phyloP scores from a whole-genome alignment of 108 stramenopile genomes.

The Poteriospumella lacustris region DNA sequence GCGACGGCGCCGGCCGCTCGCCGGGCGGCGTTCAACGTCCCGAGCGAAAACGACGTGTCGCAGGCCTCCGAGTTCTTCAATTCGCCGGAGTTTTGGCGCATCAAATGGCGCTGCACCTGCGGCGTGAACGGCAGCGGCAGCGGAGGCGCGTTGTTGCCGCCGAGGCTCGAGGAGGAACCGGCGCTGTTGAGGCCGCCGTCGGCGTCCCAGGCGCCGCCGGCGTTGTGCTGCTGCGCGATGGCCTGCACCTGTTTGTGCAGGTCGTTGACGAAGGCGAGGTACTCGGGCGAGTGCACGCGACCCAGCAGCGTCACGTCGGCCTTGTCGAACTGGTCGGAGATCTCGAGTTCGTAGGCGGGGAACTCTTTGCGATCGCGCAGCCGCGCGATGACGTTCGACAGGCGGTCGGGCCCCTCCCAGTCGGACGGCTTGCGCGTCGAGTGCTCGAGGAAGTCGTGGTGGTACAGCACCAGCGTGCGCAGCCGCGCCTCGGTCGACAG shows the following conservation, averaged over 20 bases:
- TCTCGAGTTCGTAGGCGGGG: constrained; percentile 60
- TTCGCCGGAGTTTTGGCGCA: constrained; percentile 10
- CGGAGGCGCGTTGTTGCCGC: neutral
- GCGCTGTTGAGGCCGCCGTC: neutral
- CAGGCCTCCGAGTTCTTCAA: constrained; percentile 63
- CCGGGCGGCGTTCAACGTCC: constrained; percentile 75
- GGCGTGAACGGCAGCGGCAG: constrained; percentile 53
- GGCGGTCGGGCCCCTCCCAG: constrained; percentile 79
- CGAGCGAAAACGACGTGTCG: constrained; percentile 78
- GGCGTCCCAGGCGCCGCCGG: too few relatives aligned
- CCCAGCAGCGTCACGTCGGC: constrained; percentile 76
- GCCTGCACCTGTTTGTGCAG: constrained; percentile 72
- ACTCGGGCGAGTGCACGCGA: constrained; percentile 77
- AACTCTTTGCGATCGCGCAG: constrained; percentile 39
- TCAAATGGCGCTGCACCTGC: constrained; percentile 37
- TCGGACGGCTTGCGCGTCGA: constrained; percentile 64
- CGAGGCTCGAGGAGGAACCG: too few relatives aligned
- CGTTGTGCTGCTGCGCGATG: constrained; percentile 52
- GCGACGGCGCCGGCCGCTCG: constrained; percentile 83
- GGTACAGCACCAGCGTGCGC: constrained; percentile 74
- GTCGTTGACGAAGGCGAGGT: constrained; percentile 74
- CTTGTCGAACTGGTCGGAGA: constrained; percentile 74
- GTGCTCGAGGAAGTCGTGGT: constrained; percentile 81
- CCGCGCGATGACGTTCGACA: constrained; percentile 60
- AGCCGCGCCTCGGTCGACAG: neutral